Evolutionary conservation across 2,329 filamentous ascomycete genomes (phyloP).

Genomic region (Phaeosphaeriaceae sp.): DNA sequence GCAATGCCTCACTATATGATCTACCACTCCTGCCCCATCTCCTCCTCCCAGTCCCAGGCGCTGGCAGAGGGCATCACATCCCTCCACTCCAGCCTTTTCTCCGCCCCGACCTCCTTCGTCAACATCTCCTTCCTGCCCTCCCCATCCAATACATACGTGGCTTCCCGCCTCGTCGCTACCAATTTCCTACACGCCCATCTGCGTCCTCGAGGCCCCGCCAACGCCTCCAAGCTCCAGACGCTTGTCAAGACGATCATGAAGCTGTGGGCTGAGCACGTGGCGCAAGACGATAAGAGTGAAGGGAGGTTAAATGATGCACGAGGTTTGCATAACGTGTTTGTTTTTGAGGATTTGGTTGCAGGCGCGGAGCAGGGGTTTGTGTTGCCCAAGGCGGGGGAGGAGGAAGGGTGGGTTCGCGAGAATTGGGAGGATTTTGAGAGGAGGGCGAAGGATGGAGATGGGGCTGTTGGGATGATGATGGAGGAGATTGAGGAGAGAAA

Average conservation of each 20-base stretch:
- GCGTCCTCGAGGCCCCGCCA: constrained; percentile 22
- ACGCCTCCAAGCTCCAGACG: constrained; percentile 10
- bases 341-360: constrained; percentile 34
- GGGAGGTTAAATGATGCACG: constrained; percentile 20
- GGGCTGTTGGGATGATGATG: constrained; percentile 26
- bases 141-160: neutral
- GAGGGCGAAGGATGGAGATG: constrained; percentile 27
- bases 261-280: constrained; percentile 26
- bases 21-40: constrained; percentile 44
- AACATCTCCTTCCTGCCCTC: constrained; percentile 49
- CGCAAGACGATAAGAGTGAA: neutral
- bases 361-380: constrained; percentile 36
- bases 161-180: constrained; percentile 6
- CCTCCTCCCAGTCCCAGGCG: constrained; percentile 45
- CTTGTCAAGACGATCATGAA: constrained; percentile 16
- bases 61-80: constrained; percentile 53
- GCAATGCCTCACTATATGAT: constrained; percentile 56
- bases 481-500: constrained; percentile 11
- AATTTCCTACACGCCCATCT: constrained; percentile 34
- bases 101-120: constrained; percentile 53
- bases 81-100: constrained; percentile 52
- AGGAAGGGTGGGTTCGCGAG: constrained; percentile 30
- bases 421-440: constrained; percentile 30
- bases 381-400: constrained; percentile 28
- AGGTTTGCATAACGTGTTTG: constrained; percentile 33